phyloP scores from a whole-genome alignment of 805 yeast species.

The Metschnikowia anglica region DNA sequence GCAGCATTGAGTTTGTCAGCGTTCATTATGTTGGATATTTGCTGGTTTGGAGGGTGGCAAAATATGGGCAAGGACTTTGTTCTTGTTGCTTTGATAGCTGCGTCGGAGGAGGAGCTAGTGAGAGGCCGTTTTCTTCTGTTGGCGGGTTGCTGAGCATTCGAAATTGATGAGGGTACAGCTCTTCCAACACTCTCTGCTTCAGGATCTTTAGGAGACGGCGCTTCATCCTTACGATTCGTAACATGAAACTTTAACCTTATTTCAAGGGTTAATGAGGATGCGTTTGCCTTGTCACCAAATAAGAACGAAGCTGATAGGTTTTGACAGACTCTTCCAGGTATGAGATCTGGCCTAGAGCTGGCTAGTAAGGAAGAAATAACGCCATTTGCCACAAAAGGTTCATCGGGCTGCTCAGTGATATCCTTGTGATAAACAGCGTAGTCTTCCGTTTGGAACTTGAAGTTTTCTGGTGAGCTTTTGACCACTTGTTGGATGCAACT shows the following conservation, averaged over 20 bases:
- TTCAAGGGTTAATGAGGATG: conserved; percentile 53
- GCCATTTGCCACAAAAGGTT: conserved; percentile 47
- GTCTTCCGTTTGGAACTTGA: conserved; percentile 38
- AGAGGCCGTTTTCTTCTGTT: conserved; percentile 14
- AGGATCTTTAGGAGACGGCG: conserved; percentile 6
- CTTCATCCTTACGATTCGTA: conserved; percentile 25
- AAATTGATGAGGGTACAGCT: conserved; percentile 1
- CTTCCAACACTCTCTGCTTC: conserved; percentile 8
- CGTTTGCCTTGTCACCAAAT: conserved; percentile 34
- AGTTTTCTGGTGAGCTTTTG: conserved; percentile 43
- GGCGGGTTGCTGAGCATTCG: conserved; percentile 6
- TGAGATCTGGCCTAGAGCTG: conserved; percentile 26
- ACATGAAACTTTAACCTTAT: conserved; percentile 51
- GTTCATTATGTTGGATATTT: conserved; percentile 40
- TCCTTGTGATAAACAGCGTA: conserved; percentile 48
- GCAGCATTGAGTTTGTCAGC: conserved; percentile 41
- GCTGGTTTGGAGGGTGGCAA: conserved; percentile 39
- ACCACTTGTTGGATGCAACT: conserved; percentile 40
- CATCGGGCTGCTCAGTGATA: conserved; percentile 48
- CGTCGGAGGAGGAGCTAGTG: conserved; percentile 11
- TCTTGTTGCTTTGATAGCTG: conserved; percentile 42
- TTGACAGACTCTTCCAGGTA: conserved; percentile 59
- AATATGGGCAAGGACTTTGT: conserved; percentile 45
- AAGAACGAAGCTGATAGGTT: conserved; percentile 49
- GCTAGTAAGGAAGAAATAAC: conserved; percentile 33